These are phyloP conservation scores for Penicillium roqueforti DNA, from an alignment of 495 filamentous ascomycete species.

Conservation along the genomic window DNA sequence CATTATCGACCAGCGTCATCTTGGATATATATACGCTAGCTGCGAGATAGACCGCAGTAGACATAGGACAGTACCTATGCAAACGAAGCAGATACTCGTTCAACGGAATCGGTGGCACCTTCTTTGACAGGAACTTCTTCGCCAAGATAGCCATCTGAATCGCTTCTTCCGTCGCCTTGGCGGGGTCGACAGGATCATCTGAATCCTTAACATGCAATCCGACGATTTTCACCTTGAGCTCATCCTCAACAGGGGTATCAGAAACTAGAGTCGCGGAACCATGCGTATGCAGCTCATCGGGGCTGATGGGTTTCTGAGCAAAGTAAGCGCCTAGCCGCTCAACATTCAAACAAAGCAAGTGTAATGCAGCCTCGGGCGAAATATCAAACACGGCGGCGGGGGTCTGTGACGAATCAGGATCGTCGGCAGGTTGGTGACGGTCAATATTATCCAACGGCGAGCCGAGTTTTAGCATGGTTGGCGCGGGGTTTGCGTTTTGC, in stretches of 20 bases:
- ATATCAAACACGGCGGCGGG: conserved; percentile 64
- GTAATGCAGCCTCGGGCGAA: conserved; percentile 68
- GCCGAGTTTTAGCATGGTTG: conserved; percentile 15
- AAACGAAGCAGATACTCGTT: conserved; percentile 83
- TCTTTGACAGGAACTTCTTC: conserved; percentile 87
- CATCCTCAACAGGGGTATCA: conserved; percentile 37
- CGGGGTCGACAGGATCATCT: conserved; percentile 1
- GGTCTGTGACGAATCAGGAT: conserved; percentile 8
- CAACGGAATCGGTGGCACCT: conserved; percentile 72
- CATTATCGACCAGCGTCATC: conserved; percentile 67
- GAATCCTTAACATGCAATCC: conserved; percentile 30
- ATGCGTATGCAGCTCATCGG: conserved; percentile 28
- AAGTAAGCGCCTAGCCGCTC: conserved; percentile 67
- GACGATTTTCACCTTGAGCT: conserved; percentile 17
- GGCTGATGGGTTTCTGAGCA: conserved; percentile 56
- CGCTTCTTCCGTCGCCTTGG: conserved; percentile 12
- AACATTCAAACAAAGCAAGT: conserved; percentile 66
- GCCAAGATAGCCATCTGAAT: conserved; percentile 54
- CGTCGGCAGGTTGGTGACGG: background rate
- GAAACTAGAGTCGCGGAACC: conserved; percentile 56
- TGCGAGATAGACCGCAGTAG: conserved; percentile 93
- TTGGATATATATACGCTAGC: conserved; percentile 84
- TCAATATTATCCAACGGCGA: background rate
- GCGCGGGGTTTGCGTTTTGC: conserved; percentile 4
- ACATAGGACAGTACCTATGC: conserved; percentile 89